Percentiles rank a stretch among this genome's conserved stretches.
These are phyloP conservation scores for Asterionellopsis glacialis DNA, from an alignment of 108 stramenopile genomes.

Conservation along the genomic window DNA sequence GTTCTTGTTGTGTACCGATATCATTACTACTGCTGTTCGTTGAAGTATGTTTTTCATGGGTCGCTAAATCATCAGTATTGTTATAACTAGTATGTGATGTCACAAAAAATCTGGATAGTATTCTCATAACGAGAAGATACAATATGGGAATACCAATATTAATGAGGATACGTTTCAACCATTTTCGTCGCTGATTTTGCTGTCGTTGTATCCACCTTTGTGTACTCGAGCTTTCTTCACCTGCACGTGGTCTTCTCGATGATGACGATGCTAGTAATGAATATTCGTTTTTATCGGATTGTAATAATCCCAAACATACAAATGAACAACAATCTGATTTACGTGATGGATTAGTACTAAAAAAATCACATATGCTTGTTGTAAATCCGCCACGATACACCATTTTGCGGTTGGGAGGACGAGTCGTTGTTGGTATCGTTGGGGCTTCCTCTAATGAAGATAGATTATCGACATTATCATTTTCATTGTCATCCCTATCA, in stretches of 20 bases:
- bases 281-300: conserved; percentile 35
- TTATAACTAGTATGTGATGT: conserved; percentile 18
- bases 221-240: too few species aligned
- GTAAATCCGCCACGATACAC: conserved; percentile 8
- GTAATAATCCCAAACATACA: conserved; percentile 36
- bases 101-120: conserved; percentile 15
- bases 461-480: too few species aligned
- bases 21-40: too few species aligned
- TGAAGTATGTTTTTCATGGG: neutral
- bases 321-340: conserved; percentile 25
- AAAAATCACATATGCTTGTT: conserved; percentile 12
- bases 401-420: too few species aligned
- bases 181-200: conserved; percentile 23
- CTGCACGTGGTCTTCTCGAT: too few species aligned
- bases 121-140: conserved; percentile 23
- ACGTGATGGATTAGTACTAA: neutral
- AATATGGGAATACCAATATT: conserved; percentile 26
- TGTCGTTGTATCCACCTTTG: too few species aligned
- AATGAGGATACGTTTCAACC: conserved; percentile 19
- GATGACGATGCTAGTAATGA: conserved; percentile 5
- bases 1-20: too few species aligned
- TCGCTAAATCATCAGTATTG: conserved; percentile 21
- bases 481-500: too few species aligned
- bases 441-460: too few species aligned
- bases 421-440: too few species aligned